Base-by-base conservation (phyloP, 1,284 basidiomycete species). In the Ganoderma meredithae region DNA sequence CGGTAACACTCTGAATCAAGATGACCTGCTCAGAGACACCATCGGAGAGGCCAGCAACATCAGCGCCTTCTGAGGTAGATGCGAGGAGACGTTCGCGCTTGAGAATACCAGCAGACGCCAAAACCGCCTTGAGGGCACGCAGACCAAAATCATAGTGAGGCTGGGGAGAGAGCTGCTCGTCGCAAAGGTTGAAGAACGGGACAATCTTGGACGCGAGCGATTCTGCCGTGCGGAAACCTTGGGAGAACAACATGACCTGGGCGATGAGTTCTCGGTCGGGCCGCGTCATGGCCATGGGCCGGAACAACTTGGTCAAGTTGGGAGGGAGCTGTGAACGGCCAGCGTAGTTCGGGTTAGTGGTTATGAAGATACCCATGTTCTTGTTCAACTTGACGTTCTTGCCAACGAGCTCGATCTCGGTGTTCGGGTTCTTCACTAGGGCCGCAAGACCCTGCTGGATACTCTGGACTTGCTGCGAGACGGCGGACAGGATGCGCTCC, bases 71-170 rank as follows among this genome's bases (percentile, higher is more conserved):
- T 0, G 78, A 77, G 47, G 81, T 81, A 63, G 84, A 83, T 56
- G 74, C 83, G 69, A 88, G 88, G 56, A 97, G 82, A 17, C 95
- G 90, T 79, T 97, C 95, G 72, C 98, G 92, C 82, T 99, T 99
- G 76, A 99, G 86, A 70, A 97, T 96, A 88, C 98, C 98, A 31
- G 98, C 98, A 77, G 96, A 97, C 40, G 96, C 92, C 55, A 99
- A 86, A 3, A 99, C 98, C 43, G 97, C 94, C 81, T 99, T 99
- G 70, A 99, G 85, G 15, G 98, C 98, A 75, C 98, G 96, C 49
- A 99, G 86, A 81, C 98, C 98, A 79, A 99, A 99, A 83, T 99
- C 98, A 80, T 99, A 99, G 83, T 99, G 98, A 1, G 97, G 96
- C 78, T 99, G 98, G 43, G 94, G 91, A 3, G 97, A 99, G 39